Conservation (phyloP, 768 basidiomycete genomes). For the Lactarius trivialis region DNA sequence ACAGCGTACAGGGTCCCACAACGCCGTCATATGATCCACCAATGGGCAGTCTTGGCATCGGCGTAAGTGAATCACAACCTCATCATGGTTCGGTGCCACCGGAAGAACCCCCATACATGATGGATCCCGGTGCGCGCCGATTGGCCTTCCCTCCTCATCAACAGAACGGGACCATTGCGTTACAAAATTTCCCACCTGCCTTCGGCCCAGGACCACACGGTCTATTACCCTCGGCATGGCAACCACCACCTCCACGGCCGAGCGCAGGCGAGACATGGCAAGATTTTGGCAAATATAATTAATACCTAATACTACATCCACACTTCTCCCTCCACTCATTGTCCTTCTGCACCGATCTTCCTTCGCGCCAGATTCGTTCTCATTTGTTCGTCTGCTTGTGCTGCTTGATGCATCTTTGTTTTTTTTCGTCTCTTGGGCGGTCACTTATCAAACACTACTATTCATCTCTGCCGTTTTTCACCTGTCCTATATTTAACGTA, state of each 20-base stretch:
- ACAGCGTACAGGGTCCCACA: conserved; percentile 1
- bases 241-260: conserved; percentile 1
- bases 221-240: conserved; percentile 12
- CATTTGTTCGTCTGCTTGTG: not conserved
- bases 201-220: conserved; percentile 3
- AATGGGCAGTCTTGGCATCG: conserved; percentile 3
- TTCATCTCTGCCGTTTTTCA: not conserved
- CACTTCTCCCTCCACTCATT: not conserved
- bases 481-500: conserved; percentile 18
- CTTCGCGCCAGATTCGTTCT: not conserved
- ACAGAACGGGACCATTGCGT: conserved; percentile 11
- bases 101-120: conserved; percentile 12
- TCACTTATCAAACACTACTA: conserved; percentile 1
- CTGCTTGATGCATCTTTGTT: conserved; percentile 9
- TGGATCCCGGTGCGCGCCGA: conserved; percentile 7
- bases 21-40: conserved; percentile 19
- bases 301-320: not conserved
- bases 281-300: conserved; percentile 12
- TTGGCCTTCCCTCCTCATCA: conserved; percentile 8
- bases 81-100: conserved; percentile 15
- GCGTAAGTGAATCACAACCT: conserved; percentile 8
- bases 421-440: not conserved
- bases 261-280: conserved; percentile 10
- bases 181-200: conserved; percentile 2
- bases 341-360: not conserved